Evolutionary conservation across 2,329 filamentous ascomycete species (phyloP).

Genomic region (Botrytis sinoallii): DNA sequence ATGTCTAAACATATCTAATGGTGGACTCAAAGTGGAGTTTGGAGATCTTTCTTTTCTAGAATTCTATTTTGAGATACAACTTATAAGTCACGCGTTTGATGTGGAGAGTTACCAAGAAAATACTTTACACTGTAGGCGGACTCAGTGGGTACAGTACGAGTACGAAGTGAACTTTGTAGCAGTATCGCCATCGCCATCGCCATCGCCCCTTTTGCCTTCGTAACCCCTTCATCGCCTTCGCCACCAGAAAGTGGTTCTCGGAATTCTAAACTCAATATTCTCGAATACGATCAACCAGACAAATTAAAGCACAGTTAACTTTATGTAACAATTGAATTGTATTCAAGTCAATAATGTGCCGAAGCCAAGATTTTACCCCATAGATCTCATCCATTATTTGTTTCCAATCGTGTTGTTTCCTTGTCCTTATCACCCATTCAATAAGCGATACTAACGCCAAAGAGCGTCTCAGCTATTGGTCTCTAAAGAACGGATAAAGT

Average conservation of each 20-base stretch:
- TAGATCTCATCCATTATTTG: neutral
- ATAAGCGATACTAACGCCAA: conserved; percentile 6
- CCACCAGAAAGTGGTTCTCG: neutral
- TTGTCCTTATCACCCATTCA: neutral
- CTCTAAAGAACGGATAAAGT: neutral
- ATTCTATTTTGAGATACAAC: conserved; percentile 8
- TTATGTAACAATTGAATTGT: neutral
- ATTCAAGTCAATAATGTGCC: neutral
- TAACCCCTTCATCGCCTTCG: conserved; percentile 4
- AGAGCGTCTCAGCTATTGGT: conserved; percentile 2
- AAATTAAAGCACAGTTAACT: neutral
- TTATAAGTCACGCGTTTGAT: neutral
- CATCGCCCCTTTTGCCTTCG: neutral
- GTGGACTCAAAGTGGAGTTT: neutral
- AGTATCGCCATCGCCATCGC: neutral
- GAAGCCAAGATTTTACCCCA: conserved; percentile 1
- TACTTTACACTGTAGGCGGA: neutral
- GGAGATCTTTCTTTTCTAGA: neutral
- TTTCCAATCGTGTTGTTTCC: neutral
- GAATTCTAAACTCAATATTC: neutral
- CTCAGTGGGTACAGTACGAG: conserved; percentile 4
- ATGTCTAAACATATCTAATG: neutral
- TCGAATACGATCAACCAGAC: neutral
- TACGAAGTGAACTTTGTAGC: neutral
- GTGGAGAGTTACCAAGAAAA: neutral